A percentile compares a stretch with the other conserved stretches of the same genome.
Evolutionary conservation across 2,329 filamentous ascomycete species (phyloP).

Genomic region (Fusarium sp.): DNA sequence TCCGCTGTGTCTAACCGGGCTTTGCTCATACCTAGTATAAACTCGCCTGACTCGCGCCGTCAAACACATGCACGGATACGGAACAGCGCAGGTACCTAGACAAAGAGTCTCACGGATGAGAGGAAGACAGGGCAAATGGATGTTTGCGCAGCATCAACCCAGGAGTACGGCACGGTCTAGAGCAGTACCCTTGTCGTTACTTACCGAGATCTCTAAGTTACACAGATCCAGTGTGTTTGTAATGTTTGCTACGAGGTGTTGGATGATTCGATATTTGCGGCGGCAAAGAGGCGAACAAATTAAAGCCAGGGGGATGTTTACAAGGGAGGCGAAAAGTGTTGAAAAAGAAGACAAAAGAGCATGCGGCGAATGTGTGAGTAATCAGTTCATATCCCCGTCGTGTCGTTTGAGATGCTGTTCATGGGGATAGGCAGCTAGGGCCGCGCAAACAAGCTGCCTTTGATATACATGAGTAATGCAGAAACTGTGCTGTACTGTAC

Average conservation of each 20-base stretch:
- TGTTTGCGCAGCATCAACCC: slow-evolving; percentile 1
- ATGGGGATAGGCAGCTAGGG: slow-evolving; percentile 23
- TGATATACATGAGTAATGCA: slow-evolving; percentile 29
- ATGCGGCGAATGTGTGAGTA: slow-evolving; percentile 18
- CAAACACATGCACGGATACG: background rate
- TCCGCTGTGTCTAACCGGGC: background rate
- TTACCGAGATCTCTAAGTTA: slow-evolving; percentile 9
- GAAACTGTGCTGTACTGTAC: slow-evolving; percentile 6
- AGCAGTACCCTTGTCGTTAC: slow-evolving; percentile 5
- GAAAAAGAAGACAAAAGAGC: background rate
- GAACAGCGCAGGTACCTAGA: background rate
- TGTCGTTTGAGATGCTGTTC: slow-evolving; percentile 4
- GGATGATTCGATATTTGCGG: slow-evolving; percentile 8
- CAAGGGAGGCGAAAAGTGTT: background rate
- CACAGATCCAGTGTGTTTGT: slow-evolving; percentile 22
- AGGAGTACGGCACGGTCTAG: background rate
- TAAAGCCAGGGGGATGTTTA: background rate
- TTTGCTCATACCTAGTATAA: background rate
- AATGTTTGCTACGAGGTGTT: background rate
- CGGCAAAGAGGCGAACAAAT: slow-evolving; percentile 20
- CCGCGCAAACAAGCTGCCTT: slow-evolving; percentile 23
- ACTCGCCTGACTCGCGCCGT: slow-evolving; percentile 7
- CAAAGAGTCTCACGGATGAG: background rate
- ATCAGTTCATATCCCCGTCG: slow-evolving; percentile 4
- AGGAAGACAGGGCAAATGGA: slow-evolving; percentile 11